Conservation (phyloP, 2,329 filamentous ascomycete species). For the Parastagonospora avenae region DNA sequence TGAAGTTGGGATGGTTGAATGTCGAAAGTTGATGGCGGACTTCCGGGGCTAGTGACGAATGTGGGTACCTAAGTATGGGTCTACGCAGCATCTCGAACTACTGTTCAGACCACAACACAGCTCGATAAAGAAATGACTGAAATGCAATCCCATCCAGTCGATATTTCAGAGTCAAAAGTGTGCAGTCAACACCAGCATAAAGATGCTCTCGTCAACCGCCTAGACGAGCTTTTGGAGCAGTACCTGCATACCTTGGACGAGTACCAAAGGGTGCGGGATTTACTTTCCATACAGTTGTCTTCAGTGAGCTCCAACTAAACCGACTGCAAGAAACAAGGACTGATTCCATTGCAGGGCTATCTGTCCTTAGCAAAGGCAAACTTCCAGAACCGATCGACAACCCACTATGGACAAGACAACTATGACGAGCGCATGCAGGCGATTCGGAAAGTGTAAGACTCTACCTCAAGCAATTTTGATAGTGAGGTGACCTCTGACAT, state of each 20-base stretch:
- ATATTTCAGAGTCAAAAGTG: background rate
- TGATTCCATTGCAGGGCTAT: constrained; percentile 44
- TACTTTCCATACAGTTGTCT: constrained; percentile 61
- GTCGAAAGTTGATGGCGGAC: constrained; percentile 19
- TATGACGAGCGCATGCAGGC: constrained; percentile 78
- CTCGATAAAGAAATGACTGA: constrained; percentile 12
- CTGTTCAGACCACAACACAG: background rate
- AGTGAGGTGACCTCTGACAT: background rate
- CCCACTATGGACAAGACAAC: constrained; percentile 70
- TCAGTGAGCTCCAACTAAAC: constrained; percentile 50
- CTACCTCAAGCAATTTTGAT: background rate
- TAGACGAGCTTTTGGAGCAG: constrained; percentile 68
- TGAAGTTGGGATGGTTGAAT: constrained; percentile 7
- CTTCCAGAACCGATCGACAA: constrained; percentile 68
- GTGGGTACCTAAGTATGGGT: background rate
- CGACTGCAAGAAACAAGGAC: background rate
- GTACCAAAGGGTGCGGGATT: constrained; percentile 65
- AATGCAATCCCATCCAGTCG: background rate
- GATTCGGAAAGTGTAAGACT: constrained; percentile 52
- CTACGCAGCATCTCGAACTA: background rate
- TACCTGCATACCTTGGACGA: constrained; percentile 71
- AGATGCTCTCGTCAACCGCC: constrained; percentile 46
- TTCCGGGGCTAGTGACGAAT: constrained; percentile 18
- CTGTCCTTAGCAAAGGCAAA: constrained; percentile 73
- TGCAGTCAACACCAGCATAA: constrained; percentile 10